A percentile compares a stretch with the other conserved stretches of the same genome.
Evolutionary conservation across 139 green algal species (phyloP).

Genomic region (Volvox africanus): DNA sequence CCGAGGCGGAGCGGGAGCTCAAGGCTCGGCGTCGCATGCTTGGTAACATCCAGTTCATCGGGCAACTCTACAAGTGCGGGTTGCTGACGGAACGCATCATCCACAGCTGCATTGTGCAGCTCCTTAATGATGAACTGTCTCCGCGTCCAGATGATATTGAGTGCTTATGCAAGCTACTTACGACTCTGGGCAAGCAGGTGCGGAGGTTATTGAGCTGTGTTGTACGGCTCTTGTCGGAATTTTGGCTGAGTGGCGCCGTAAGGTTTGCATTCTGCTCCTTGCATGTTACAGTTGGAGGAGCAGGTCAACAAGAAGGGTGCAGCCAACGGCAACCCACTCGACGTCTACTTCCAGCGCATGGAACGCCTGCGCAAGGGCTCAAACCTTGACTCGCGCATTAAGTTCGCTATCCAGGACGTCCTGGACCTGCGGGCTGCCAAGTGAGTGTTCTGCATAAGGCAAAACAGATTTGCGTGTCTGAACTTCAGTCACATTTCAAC

Average conservation of each 20-base stretch:
- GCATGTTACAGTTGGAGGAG: conserved; percentile 45
- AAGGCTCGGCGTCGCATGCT: conserved; percentile 87
- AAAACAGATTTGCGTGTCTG: no score
- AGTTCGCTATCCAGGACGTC: conserved; percentile 90
- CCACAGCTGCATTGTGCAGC: conserved; percentile 79
- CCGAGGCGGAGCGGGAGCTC: conserved; percentile 71
- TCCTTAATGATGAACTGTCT: conserved; percentile 58
- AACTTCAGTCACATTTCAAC: no score
- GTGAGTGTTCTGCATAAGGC: not conserved
- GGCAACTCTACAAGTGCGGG: conserved; percentile 62
- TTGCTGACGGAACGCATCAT: conserved; percentile 99
- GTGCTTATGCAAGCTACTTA: conserved; percentile 96
- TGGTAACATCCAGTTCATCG: conserved; percentile 99
- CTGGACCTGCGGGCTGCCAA: conserved; percentile 69
- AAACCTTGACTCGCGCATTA: conserved; percentile 81
- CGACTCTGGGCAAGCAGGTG: conserved; percentile 84
- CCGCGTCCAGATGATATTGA: conserved; percentile 91
- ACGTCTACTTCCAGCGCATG: conserved; percentile 91
- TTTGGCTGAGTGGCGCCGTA: no score
- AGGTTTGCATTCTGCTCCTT: no score
- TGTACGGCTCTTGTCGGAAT: no score
- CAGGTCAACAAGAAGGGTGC: conserved; percentile 22
- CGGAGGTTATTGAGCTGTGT: not conserved
- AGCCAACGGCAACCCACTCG: conserved; percentile 69
- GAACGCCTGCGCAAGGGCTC: conserved; percentile 53